A percentile compares a stretch with the other conserved stretches of the same genome.
These are phyloP conservation scores for Albizia julibrissin DNA, from an alignment of 306 rosid species.

Conservation along the genomic window DNA sequence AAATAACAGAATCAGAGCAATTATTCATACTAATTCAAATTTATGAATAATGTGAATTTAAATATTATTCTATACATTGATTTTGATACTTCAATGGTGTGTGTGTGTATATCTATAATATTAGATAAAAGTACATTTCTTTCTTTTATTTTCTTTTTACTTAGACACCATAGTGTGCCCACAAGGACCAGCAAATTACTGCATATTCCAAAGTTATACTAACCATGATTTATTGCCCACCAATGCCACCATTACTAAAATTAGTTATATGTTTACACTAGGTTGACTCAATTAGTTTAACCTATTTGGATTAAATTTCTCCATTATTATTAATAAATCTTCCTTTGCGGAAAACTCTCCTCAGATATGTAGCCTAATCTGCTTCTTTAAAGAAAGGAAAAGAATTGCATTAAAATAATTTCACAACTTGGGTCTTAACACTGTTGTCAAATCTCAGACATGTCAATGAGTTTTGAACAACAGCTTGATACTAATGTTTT, in stretches of 20 bases:
- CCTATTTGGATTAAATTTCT: background rate
- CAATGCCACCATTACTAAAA: background rate
- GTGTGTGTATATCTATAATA: background rate
- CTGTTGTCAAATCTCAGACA: background rate
- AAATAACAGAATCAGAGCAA: background rate
- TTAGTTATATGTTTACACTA: background rate
- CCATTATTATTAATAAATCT: background rate
- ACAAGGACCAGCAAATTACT: background rate
- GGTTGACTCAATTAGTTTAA: background rate
- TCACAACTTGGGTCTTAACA: background rate
- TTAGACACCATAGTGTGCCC: background rate
- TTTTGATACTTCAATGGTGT: background rate
- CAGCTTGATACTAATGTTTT: too few relatives aligned
- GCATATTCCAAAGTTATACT: background rate
- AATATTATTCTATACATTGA: background rate
- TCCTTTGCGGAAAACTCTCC: background rate
- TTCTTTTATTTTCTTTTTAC: background rate
- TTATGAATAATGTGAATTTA: background rate
- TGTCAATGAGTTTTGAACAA: background rate
- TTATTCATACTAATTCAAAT: too few relatives aligned
- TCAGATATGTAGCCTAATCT: background rate
- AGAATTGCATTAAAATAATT: background rate
- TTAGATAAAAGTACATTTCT: background rate
- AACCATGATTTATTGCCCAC: background rate
- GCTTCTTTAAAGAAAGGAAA: background rate